Evolutionary conservation across 768 basidiomycete species (phyloP).

Genomic region (Pleurotus eryngii): DNA sequence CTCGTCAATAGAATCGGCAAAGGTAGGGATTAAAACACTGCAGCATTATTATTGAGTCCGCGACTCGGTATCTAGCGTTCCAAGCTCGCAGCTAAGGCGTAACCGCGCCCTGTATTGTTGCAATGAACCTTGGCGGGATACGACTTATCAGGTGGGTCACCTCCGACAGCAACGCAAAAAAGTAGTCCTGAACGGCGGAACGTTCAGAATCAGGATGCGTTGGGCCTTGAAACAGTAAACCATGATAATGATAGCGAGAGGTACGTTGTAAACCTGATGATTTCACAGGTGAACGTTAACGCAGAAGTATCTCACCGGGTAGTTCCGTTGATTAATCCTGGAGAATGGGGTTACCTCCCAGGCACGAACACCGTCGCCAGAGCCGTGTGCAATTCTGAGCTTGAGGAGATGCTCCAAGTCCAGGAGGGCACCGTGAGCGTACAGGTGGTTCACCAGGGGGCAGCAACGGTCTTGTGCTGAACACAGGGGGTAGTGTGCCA

Average conservation of each 20-base stretch:
- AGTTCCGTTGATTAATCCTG: conserved; percentile 1
- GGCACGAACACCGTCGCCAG: not conserved
- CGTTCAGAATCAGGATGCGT: not conserved
- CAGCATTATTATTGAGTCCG: too few species aligned
- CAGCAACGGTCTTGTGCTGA: too few species aligned
- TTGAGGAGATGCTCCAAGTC: too few species aligned
- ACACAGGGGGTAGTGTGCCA: not conserved
- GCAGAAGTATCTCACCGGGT: conserved; percentile 3
- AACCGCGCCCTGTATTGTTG: too few species aligned
- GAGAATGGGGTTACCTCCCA: conserved; percentile 5
- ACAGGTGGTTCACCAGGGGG: too few species aligned
- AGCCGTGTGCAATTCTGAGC: too few species aligned
- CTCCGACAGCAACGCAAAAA: not conserved
- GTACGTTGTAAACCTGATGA: not conserved
- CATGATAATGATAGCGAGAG: not conserved
- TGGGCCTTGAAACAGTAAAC: conserved; percentile 1
- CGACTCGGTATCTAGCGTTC: too few species aligned
- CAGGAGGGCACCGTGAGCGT: too few species aligned
- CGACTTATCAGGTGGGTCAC: not conserved
- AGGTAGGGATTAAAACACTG: too few species aligned
- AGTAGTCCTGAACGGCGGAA: not conserved
- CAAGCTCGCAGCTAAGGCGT: too few species aligned
- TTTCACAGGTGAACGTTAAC: conserved; percentile 1
- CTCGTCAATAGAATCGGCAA: too few species aligned
- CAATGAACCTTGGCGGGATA: too few species aligned